Evolutionary conservation across 2,329 filamentous ascomycete genomes (phyloP), one percentile per base, ranked within the genome.

Genomic region (Trichoderma guizhouense): DNA sequence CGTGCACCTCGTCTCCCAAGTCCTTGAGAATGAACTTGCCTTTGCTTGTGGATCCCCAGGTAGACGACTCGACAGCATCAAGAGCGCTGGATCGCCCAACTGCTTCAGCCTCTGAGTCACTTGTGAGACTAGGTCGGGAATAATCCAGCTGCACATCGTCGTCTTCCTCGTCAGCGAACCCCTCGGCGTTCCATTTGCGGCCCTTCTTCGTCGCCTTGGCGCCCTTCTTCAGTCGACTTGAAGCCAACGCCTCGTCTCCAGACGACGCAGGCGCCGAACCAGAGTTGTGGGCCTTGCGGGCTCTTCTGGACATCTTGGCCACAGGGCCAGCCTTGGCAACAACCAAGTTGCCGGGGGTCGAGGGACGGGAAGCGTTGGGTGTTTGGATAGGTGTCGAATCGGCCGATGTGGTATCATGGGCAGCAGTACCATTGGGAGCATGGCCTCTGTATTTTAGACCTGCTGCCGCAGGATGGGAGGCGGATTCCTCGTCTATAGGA

Each of bases 11-110:
- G 75, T 97, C 94, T 73, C 95, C 95, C 7, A 99, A 84, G 78
- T 99, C 96, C 78, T 93, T 97, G 74, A 99, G 85, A 63, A 98
- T 91, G 77, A 98, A 99, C 79, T 98, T 93, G 66, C 96, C 96
- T 83, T 95, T 95, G 67, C 88, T 89, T 15, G 93, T 97, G 43
- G 88, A 93, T 43, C 96, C 96, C 94, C 94, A 98, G 1, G 93
- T 90, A 14, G 91, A 89, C 65, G 92, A 88, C 74, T 94, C 90
- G 36, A 98, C 90, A 55, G 89, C 88, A 77, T 97, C 93, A 3
- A 97, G 82, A 11, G 88, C 87, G 26, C 89, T 86, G 18, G 86
- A 85, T 63, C 88, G 86, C 51, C 84, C 86, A 24, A 79, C 79
- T 1, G 81, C 81, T 68, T 88, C 83, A 34, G 80, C 80, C 75